Evolutionary conservation across 2,329 filamentous ascomycete species (phyloP).

Genomic region (Exserohilum rostratum): DNA sequence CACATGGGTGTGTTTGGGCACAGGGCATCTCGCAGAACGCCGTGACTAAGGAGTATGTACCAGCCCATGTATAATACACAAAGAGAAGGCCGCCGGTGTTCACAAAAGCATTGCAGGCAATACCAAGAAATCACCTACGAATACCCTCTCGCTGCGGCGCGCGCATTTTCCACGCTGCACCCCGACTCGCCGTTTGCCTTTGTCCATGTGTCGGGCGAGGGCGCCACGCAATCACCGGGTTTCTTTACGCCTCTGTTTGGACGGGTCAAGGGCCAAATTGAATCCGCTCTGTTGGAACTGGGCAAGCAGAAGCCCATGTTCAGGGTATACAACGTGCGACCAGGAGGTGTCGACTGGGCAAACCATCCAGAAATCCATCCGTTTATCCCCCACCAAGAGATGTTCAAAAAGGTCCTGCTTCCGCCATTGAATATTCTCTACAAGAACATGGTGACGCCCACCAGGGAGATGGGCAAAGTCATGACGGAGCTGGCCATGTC

Average conservation of each 20-base stretch:
- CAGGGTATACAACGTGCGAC: slow-evolving; percentile 63
- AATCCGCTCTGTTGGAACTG: slow-evolving; percentile 64
- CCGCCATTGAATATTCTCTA: slow-evolving; percentile 34
- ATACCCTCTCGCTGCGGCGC: slow-evolving; percentile 68
- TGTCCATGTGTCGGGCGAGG: slow-evolving; percentile 71
- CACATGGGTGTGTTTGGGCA: slow-evolving; percentile 75
- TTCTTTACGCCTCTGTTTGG: slow-evolving; percentile 64
- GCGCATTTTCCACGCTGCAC: slow-evolving; percentile 61
- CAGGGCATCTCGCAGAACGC: slow-evolving; percentile 68
- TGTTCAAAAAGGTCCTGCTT: slow-evolving; percentile 29
- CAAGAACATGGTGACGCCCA: slow-evolving; percentile 51
- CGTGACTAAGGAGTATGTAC: slow-evolving; percentile 63
- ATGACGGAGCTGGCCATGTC: slow-evolving; percentile 58
- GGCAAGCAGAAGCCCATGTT: slow-evolving; percentile 55
- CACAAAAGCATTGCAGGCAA: slow-evolving; percentile 49
- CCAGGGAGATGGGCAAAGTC: slow-evolving; percentile 55
- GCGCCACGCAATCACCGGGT: slow-evolving; percentile 64
- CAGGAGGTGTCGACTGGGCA: slow-evolving; percentile 62
- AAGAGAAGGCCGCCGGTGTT: background rate
- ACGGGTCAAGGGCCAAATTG: slow-evolving; percentile 70
- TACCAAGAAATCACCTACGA: slow-evolving; percentile 72
- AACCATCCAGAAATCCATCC: slow-evolving; percentile 50
- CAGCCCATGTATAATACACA: background rate
- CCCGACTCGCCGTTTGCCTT: slow-evolving; percentile 66
- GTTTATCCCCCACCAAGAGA: slow-evolving; percentile 38